phyloP scores from a whole-genome alignment of 2,329 filamentous ascomycete genomes.

The Penicillium sp. region DNA sequence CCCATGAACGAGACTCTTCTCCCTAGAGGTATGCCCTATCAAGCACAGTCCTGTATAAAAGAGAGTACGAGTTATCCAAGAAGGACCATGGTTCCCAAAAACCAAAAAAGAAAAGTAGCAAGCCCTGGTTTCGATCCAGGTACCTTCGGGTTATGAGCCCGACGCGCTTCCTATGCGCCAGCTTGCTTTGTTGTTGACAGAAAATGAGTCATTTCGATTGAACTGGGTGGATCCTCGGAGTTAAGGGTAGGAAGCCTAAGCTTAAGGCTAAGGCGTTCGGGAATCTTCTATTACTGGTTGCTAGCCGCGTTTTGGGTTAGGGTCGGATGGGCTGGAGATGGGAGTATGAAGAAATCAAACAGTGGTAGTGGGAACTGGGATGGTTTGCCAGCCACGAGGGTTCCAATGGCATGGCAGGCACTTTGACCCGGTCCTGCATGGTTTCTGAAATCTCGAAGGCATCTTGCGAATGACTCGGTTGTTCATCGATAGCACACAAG shows the following conservation, averaged over 20 bases:
- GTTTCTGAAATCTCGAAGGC: too few relatives aligned
- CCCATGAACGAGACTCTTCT: too few relatives aligned
- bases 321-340: background rate
- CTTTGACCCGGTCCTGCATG: too few relatives aligned
- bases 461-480: too few relatives aligned
- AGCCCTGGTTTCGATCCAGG: constrained; percentile 10
- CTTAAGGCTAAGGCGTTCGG: background rate
- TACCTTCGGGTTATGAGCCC: constrained; percentile 12
- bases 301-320: background rate
- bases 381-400: too few relatives aligned
- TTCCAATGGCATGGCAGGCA: too few relatives aligned
- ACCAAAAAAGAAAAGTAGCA: constrained; percentile 5
- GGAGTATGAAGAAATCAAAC: background rate
- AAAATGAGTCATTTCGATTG: background rate
- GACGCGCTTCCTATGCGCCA: constrained; percentile 11
- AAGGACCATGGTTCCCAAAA: background rate
- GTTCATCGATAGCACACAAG: too few relatives aligned
- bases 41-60: too few relatives aligned
- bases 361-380: too few relatives aligned
- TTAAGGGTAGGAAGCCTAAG: background rate
- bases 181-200: constrained; percentile 2
- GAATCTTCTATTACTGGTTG: background rate
- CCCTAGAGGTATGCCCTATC: too few relatives aligned
- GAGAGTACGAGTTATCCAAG: background rate
- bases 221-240: background rate